A percentile compares a stretch with the other conserved stretches of the same genome.
phyloP scores from a whole-genome alignment of 305 asterid species.

The Euphrasia arctica region DNA sequence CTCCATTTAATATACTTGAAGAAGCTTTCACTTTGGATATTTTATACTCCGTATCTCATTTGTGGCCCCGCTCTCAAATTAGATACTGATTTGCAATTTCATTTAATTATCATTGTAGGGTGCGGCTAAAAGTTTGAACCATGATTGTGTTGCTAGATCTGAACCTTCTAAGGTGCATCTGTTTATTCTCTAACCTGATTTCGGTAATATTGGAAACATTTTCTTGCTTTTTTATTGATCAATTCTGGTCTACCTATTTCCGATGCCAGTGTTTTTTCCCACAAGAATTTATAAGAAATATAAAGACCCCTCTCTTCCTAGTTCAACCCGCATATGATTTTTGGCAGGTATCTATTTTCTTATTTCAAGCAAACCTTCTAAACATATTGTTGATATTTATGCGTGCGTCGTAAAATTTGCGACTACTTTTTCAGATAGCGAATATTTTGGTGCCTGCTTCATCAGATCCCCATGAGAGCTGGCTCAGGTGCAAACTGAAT shows the following conservation, averaged over 20 bases:
- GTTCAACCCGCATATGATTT: conserved; percentile 87
- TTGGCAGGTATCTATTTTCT: conserved; percentile 74
- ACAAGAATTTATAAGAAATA: conserved; percentile 60
- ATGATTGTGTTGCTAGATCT: conserved; percentile 63
- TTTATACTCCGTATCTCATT: background rate
- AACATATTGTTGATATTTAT: conserved; percentile 1
- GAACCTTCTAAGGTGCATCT: conserved; percentile 67
- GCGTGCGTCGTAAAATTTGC: background rate
- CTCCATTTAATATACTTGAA: background rate
- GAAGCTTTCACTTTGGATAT: background rate
- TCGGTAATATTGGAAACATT: conserved; percentile 11
- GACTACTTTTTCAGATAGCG: conserved; percentile 48
- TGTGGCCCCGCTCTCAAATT: conserved; percentile 9
- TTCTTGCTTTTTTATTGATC: conserved; percentile 17
- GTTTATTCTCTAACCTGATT: conserved; percentile 19
- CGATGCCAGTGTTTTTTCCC: conserved; percentile 84
- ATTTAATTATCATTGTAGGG: conserved; percentile 47
- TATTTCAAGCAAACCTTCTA: conserved; percentile 11
- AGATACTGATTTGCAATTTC: conserved; percentile 9
- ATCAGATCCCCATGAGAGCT: conserved; percentile 57
- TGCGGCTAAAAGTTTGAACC: conserved; percentile 60
- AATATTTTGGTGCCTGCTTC: conserved; percentile 61
- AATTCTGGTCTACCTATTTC: conserved; percentile 17
- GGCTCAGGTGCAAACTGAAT: conserved; percentile 71
- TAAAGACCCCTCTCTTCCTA: conserved; percentile 81